Conservation (phyloP, 169 alveolate species). For the Sarcocystis neurona region DNA sequence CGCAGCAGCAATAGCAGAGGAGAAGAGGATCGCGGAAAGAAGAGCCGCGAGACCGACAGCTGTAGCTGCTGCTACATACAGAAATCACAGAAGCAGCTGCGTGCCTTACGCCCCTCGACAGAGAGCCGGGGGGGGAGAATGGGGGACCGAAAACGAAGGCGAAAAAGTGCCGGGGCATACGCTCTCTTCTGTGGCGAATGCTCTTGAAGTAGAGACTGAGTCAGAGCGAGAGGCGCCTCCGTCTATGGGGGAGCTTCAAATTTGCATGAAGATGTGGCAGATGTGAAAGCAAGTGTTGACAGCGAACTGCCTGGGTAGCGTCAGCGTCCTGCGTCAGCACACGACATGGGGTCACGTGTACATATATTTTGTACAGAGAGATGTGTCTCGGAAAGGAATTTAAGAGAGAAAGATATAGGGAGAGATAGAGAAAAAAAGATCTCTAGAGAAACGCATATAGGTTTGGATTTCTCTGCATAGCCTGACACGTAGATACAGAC, state of each 20-base stretch:
- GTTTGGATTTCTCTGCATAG: no score
- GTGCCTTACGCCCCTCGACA: not conserved
- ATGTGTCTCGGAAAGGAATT: no score
- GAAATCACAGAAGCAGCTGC: not conserved
- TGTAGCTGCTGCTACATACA: not conserved
- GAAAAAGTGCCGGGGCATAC: not conserved
- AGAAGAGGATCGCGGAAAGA: no score
- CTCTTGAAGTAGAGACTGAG: not conserved
- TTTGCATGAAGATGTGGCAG: constrained; percentile 34
- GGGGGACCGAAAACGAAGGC: not conserved
- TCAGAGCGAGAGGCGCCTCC: constrained; percentile 1
- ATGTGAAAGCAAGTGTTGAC: not conserved
- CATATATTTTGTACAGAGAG: no score
- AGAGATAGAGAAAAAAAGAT: no score
- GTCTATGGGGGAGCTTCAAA: constrained; percentile 54
- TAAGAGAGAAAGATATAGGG: no score
- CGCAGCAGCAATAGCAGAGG: no score
- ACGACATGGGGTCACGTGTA: no score
- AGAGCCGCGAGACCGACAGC: no score
- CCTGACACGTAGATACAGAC: no score
- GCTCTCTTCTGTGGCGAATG: not conserved
- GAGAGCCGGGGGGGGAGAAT: not conserved
- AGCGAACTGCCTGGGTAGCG: not conserved
- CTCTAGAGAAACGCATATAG: no score
- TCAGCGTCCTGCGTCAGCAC: no score